Evolutionary conservation across 2,329 filamentous ascomycete species (phyloP).

Genomic region (Pezicula neosporulosa): DNA sequence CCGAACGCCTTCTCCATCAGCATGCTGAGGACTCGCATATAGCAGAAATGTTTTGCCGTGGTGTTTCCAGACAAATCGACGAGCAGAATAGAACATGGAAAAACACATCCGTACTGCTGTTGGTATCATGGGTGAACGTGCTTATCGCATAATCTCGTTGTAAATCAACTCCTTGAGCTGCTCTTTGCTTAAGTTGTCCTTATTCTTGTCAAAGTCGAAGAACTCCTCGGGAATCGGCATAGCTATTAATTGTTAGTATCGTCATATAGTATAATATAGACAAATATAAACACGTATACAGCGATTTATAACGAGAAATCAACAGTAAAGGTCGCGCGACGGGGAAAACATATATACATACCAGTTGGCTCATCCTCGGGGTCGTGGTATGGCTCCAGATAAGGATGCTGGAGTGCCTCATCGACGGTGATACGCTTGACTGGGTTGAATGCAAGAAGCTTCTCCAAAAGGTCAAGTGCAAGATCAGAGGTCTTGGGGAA

Average conservation of each 20-base stretch:
- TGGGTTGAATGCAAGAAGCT: constrained; percentile 94
- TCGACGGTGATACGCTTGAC: constrained; percentile 98
- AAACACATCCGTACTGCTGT: background rate
- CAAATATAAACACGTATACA: too few species aligned
- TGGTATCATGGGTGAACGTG: background rate
- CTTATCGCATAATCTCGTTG: constrained; percentile 74
- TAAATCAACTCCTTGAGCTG: constrained; percentile 97
- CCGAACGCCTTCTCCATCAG: too few species aligned
- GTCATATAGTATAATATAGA: too few species aligned
- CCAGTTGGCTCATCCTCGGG: constrained; percentile 88
- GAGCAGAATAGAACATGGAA: background rate
- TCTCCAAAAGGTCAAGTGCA: constrained; percentile 90
- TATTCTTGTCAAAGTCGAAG: constrained; percentile 99
- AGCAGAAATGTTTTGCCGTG: too few species aligned
- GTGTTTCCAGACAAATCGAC: background rate
- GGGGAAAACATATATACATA: too few species aligned
- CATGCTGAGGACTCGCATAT: too few species aligned
- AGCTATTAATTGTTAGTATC: constrained; percentile 44
- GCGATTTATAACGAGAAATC: too few species aligned
- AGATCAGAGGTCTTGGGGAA: constrained; percentile 99
- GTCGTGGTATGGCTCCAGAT: constrained; percentile 98
- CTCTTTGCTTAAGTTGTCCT: constrained; percentile 97
- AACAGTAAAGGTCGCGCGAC: too few species aligned
- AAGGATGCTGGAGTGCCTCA: constrained; percentile 94
- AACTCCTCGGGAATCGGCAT: constrained; percentile 97